phyloP scores from a whole-genome alignment of 495 filamentous ascomycete genomes.

The Bombardia bombarda region DNA sequence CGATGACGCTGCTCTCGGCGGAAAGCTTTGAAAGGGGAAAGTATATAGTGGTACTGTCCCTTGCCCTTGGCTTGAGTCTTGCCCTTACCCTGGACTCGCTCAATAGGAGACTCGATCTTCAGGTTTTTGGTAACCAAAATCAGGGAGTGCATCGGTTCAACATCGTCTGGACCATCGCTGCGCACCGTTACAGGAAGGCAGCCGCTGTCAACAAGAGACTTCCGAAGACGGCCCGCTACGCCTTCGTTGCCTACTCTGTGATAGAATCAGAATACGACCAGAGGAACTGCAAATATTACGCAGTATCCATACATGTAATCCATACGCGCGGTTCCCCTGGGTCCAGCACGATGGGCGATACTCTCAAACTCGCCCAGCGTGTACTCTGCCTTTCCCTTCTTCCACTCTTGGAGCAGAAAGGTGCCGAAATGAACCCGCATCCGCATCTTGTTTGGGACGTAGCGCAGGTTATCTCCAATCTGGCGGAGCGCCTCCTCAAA shows the following conservation, averaged over 20 bases:
- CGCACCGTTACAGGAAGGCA: neutral
- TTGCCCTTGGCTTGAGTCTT: neutral
- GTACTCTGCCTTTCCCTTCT: constrained; percentile 26
- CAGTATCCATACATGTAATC: constrained; percentile 25
- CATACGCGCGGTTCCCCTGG: constrained; percentile 24
- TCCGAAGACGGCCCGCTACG: neutral
- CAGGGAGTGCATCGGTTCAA: constrained; percentile 1
- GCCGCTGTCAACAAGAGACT: neutral
- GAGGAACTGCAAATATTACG: neutral
- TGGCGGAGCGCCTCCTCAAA: constrained; percentile 3
- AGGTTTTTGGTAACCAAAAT: constrained; percentile 15
- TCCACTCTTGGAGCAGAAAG: constrained; percentile 40
- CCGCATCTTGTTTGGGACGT: constrained; percentile 17
- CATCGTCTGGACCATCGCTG: neutral
- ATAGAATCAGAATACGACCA: neutral
- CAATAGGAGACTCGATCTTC: constrained; percentile 8
- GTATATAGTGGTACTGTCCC: neutral
- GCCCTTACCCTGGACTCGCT: neutral
- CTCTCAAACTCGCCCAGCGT: constrained; percentile 41
- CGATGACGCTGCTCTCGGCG: constrained; percentile 8
- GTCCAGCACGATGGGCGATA: constrained; percentile 29
- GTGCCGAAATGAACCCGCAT: constrained; percentile 53
- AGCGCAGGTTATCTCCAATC: neutral
- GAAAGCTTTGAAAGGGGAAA: constrained; percentile 5
- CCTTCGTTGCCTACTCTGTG: neutral